Percentiles rank a stretch among this genome's conserved stretches.
Conservation (phyloP, 140 eudicot genomes). For the Oenanthe javanica region DNA sequence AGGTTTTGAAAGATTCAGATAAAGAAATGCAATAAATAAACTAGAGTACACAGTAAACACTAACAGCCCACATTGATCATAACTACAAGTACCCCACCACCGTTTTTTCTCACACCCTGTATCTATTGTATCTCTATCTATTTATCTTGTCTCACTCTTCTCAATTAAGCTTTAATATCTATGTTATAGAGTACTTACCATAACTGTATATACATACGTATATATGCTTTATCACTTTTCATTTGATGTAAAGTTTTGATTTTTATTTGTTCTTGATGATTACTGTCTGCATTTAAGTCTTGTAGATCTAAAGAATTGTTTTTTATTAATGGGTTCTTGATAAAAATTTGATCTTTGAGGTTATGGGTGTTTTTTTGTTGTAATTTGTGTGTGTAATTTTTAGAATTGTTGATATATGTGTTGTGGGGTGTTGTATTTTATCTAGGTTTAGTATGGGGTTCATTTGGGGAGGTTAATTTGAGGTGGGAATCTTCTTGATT, state of each 20-base stretch:
- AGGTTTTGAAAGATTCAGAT: no score
- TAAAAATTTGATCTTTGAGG: background rate
- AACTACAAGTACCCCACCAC: constrained; percentile 11
- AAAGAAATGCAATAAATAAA: no score
- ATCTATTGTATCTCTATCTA: background rate
- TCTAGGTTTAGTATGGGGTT: background rate
- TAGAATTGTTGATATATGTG: background rate
- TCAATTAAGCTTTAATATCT: background rate
- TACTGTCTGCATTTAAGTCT: background rate
- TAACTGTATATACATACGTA: background rate
- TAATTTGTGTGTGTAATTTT: background rate
- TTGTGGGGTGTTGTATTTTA: background rate
- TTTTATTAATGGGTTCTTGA: background rate
- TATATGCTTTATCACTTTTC: background rate
- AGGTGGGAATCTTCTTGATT: background rate
- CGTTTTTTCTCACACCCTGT: background rate
- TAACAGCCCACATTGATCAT: background rate
- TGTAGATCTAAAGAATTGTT: background rate
- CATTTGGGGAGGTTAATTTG: background rate
- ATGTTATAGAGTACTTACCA: background rate
- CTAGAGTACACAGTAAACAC: no score
- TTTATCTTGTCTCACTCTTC: background rate
- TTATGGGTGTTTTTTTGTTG: background rate
- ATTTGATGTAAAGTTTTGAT: background rate
- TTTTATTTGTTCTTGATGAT: background rate